phyloP scores from a whole-genome alignment of 2,329 filamentous ascomycete genomes.

The Aspergillus brunneoviolaceus region DNA sequence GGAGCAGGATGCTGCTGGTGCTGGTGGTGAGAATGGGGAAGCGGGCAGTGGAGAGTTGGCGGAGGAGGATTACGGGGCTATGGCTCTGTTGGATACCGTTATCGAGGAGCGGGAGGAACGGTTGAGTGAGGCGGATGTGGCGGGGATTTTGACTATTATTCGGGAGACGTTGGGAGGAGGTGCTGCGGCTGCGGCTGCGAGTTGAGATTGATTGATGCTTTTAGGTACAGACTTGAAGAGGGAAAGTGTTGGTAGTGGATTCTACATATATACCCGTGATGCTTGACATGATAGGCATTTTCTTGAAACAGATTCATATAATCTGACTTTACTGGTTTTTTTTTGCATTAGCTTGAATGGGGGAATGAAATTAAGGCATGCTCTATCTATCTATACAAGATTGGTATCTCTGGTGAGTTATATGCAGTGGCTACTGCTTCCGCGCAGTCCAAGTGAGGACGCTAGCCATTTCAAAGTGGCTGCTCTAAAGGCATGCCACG shows the following conservation, averaged over 20 bases:
- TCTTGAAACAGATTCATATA: too few species aligned
- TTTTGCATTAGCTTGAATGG: too few species aligned
- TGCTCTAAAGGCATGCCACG: neutral
- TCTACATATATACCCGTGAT: neutral
- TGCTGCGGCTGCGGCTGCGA: neutral
- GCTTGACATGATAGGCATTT: neutral
- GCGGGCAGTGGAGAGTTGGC: conserved; percentile 16
- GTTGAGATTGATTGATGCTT: neutral
- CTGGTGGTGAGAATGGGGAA: conserved; percentile 14
- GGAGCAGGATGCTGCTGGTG: conserved; percentile 14
- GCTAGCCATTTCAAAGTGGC: neutral
- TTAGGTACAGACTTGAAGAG: too few species aligned
- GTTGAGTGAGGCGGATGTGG: conserved; percentile 39
- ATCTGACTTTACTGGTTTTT: too few species aligned
- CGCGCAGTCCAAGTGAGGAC: neutral
- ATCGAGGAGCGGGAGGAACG: conserved; percentile 46
- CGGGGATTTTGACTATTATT: conserved; percentile 37
- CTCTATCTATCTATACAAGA: conserved; percentile 5
- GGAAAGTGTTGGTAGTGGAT: neutral
- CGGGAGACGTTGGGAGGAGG: conserved; percentile 30
- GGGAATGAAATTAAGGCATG: neutral
- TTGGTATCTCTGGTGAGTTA: conserved; percentile 1
- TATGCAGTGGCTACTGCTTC: neutral
- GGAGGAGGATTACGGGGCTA: conserved; percentile 32
- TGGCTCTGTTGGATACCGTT: conserved; percentile 41